Evolutionary conservation across 176 grass and related monocot species (phyloP).

Genomic region (Oryza officinalis): DNA sequence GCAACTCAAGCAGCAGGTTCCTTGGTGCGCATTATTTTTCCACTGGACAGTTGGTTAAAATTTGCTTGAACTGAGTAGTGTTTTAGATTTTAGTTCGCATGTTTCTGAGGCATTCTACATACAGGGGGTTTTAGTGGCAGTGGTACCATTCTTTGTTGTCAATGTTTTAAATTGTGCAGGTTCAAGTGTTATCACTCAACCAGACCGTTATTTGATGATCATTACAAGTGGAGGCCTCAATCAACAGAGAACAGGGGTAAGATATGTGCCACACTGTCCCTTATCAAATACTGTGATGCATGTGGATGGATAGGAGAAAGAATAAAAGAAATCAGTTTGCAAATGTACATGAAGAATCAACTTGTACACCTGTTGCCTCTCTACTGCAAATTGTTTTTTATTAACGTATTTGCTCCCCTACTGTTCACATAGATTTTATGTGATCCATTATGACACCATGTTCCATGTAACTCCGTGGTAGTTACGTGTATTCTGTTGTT

Average conservation of each 20-base stretch:
- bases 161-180: conserved; percentile 56
- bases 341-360: neutral
- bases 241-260: conserved; percentile 99
- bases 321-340: conserved; percentile 2
- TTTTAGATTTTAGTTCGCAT: conserved; percentile 1
- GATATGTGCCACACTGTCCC: conserved; percentile 13
- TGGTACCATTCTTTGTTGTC: neutral
- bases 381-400: neutral
- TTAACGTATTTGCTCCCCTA: neutral
- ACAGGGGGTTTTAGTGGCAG: conserved; percentile 4
- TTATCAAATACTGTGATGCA: neutral
- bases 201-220: conserved; percentile 85
- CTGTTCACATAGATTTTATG: neutral
- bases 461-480: conserved; percentile 1
- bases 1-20: conserved; percentile 79
- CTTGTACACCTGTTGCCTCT: neutral
- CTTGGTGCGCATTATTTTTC: conserved; percentile 51
- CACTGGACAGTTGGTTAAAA: conserved; percentile 24
- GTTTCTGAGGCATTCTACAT: conserved; percentile 1
- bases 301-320: conserved; percentile 17
- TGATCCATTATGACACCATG: neutral
- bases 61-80: conserved; percentile 7
- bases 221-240: conserved; percentile 94
- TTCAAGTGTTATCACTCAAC: conserved; percentile 59
- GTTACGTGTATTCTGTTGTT: conserved; percentile 1